Evolutionary conservation across 2,329 filamentous ascomycete genomes (phyloP), one percentile per base, ranked within the genome.

Genomic region (Colletotrichum chlorophyti): DNA sequence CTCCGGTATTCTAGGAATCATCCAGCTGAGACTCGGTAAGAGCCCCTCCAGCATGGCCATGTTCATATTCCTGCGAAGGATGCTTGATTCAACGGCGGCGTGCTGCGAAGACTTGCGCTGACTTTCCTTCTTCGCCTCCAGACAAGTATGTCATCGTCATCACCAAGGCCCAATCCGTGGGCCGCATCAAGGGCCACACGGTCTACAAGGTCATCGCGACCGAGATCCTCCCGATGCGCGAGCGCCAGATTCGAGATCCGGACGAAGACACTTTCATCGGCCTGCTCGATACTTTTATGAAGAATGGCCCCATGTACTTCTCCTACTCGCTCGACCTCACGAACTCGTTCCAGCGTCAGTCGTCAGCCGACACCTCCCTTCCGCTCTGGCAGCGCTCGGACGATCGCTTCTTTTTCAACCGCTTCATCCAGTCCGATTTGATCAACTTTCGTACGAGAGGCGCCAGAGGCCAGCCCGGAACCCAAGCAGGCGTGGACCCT

Each of bases 351-450:
- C 95, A 99, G 77, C 88, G 95, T 63, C 95, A 98, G 72, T 88
- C 93, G 4, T 87, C 93, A 65, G 80, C 86, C 64, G 87, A 96
- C 71, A 77, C 79, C 53, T 83, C 84, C 14, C 79, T 83, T 53
- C 93, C 95, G 11, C 76, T 98, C 57, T 99, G 95, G 95, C 89
- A 90, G 80, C 83, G 93, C 65, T 89, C 94, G 63, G 95, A 99
- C 74, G 93, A 98, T 72, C 91, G 95, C 64, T 99, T 99, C 81
- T 99, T 97, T 81, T 99, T 94, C 92, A 99, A 99, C 76, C 89
- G 89, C 63, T 96, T 97, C 73, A 84, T 98, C 45, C 91, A 94
- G 72, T 89, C 91, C 7, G 93, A 97, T 69, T 77, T 99, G 58
- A 97, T 98, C 68, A 87, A 97, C 72, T 96, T 97, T 71, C 88